Conservation (phyloP, 805 yeast species). For the Sugiyamaella chiloensis region DNA sequence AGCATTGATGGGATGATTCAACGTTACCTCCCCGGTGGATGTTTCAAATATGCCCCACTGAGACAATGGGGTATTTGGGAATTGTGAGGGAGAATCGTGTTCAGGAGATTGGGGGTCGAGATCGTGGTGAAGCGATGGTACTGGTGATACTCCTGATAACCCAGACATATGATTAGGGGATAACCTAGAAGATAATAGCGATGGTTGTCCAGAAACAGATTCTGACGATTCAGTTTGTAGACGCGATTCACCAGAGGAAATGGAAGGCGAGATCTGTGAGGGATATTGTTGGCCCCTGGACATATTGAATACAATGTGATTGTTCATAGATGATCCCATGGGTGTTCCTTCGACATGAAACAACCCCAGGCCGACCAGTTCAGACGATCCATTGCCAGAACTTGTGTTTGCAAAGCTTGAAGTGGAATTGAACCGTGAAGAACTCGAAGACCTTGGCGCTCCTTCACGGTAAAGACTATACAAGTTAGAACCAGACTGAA, state of each 20-base stretch:
- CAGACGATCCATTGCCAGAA: not conserved
- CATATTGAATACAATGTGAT: not conserved
- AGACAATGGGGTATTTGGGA: not conserved
- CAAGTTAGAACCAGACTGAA: constrained; percentile 5
- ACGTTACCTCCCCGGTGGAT: not conserved
- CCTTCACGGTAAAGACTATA: constrained; percentile 1
- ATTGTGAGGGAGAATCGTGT: not conserved
- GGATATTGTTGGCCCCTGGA: constrained; percentile 1
- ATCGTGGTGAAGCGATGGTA: not conserved
- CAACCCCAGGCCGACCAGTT: not conserved
- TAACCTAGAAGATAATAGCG: too few relatives aligned
- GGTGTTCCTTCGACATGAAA: not conserved
- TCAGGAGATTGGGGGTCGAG: not conserved
- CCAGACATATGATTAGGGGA: too few relatives aligned
- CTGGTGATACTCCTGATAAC: not conserved
- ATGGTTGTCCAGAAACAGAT: not conserved
- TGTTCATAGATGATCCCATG: not conserved
- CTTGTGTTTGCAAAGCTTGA: constrained; percentile 1
- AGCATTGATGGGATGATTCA: constrained; percentile 21
- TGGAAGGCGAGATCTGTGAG: not conserved
- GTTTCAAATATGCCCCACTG: not conserved
- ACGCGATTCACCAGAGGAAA: not conserved
- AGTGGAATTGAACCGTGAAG: not conserved
- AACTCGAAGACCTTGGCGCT: not conserved
- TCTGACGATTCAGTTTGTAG: not conserved